Percentiles rank a stretch among this genome's conserved stretches.
These are phyloP conservation scores for Aspergillus sp. DNA, from an alignment of 2,329 filamentous ascomycete species.

Conservation along the genomic window DNA sequence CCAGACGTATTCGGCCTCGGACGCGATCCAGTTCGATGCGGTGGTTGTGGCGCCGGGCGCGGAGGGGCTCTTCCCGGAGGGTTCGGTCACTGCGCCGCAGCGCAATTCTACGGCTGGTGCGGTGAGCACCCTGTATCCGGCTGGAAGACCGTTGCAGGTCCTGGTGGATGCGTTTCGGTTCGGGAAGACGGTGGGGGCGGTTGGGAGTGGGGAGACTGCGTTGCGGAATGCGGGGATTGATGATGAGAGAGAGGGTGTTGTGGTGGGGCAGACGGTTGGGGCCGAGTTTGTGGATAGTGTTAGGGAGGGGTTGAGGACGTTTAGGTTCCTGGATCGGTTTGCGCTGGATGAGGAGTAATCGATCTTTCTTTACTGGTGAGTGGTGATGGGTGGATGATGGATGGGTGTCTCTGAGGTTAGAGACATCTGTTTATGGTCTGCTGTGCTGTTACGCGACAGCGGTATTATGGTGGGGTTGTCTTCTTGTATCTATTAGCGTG, in stretches of 20 bases:
- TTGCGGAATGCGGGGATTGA: constrained; percentile 51
- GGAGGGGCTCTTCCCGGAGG: constrained; percentile 52
- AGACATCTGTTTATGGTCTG: background rate
- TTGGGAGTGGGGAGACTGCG: constrained; percentile 51
- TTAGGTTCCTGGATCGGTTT: constrained; percentile 68
- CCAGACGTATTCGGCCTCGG: constrained; percentile 65
- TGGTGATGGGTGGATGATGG: too few relatives aligned
- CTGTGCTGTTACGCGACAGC: background rate
- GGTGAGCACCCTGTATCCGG: constrained; percentile 59
- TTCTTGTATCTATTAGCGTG: background rate
- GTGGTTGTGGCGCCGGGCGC: constrained; percentile 62
- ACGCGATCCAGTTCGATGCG: constrained; percentile 51
- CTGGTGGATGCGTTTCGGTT: constrained; percentile 65
- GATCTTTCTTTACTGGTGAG: background rate
- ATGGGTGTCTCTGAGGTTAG: too few relatives aligned
- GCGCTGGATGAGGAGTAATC: constrained; percentile 51
- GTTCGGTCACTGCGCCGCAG: constrained; percentile 24
- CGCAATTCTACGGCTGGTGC: constrained; percentile 46
- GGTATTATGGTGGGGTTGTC: background rate
- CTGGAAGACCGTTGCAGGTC: constrained; percentile 65
- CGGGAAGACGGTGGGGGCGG: constrained; percentile 68
- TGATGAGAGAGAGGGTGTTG: constrained; percentile 39
- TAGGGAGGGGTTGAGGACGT: constrained; percentile 62
- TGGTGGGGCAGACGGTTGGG: constrained; percentile 33
- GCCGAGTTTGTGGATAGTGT: constrained; percentile 49